These are phyloP conservation scores for Plicaturopsis crispa DNA, from an alignment of 768 basidiomycete species.

Conservation along the genomic window DNA sequence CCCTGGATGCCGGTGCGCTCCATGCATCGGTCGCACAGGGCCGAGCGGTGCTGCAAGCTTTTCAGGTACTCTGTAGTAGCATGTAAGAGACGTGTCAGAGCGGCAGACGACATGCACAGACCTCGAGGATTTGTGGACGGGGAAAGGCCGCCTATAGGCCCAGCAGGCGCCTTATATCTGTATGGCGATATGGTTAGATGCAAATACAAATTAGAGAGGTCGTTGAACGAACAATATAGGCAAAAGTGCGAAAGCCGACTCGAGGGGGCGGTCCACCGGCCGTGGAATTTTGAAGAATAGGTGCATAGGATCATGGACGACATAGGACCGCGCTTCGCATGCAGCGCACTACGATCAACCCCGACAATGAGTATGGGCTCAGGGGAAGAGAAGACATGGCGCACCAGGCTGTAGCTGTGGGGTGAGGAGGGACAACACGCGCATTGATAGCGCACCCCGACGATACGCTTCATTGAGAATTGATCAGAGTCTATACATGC, in stretches of 20 bases:
- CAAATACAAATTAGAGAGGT: constrained; percentile 6
- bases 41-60: constrained; percentile 50
- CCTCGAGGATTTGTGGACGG: too few relatives aligned
- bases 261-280: constrained; percentile 59
- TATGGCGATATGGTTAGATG: constrained; percentile 6
- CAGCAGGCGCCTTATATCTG: constrained; percentile 62
- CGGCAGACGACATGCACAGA: too few relatives aligned
- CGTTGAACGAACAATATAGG: constrained; percentile 34
- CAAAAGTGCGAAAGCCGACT: constrained; percentile 51
- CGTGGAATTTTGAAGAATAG: constrained; percentile 84
- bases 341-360: constrained; percentile 51
- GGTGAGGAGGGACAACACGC: constrained; percentile 80
- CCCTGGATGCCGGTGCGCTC: constrained; percentile 75
- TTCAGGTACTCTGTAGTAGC: constrained; percentile 55
- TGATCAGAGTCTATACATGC: neutral
- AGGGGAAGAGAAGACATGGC: constrained; percentile 13
- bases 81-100: too few relatives aligned
- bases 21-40: constrained; percentile 86
- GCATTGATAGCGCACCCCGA: constrained; percentile 83
- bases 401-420: constrained; percentile 65
- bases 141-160: too few relatives aligned
- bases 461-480: constrained; percentile 45
- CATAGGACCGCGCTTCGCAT: constrained; percentile 76
- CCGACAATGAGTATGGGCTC: constrained; percentile 1
- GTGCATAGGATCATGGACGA: constrained; percentile 77